Evolutionary conservation across 23 red algal species (phyloP).

Genomic region (Gracilaria domingensis): DNA sequence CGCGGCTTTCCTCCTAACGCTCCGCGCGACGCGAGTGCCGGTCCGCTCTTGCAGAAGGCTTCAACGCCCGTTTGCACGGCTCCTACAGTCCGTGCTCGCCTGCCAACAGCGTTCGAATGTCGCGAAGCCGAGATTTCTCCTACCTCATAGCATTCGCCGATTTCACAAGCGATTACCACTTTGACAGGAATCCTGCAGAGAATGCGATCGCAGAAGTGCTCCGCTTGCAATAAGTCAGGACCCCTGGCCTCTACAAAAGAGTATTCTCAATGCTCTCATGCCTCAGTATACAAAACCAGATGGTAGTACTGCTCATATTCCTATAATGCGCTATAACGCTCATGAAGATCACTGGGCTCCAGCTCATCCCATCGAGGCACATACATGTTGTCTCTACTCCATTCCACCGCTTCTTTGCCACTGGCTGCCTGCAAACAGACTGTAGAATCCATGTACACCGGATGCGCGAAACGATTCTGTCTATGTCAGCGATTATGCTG

Average conservation of each 20-base stretch:
- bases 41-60: background rate
- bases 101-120: too few species aligned
- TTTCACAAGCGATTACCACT: too few species aligned
- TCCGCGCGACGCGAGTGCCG: conserved; percentile 57
- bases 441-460: conserved; percentile 30
- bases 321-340: conserved; percentile 27
- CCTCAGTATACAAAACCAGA: conserved; percentile 65
- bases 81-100: too few species aligned
- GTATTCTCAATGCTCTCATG: conserved; percentile 31
- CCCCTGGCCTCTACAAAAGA: background rate
- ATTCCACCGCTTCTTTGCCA: conserved; percentile 42
- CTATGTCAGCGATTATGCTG: conserved; percentile 59
- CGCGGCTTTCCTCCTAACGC: conserved; percentile 60
- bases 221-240: too few species aligned
- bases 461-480: conserved; percentile 14
- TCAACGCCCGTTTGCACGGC: too few species aligned
- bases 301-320: conserved; percentile 49
- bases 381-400: conserved; percentile 7
- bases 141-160: too few species aligned
- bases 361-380: conserved; percentile 24
- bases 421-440: conserved; percentile 5
- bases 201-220: too few species aligned
- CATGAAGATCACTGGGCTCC: conserved; percentile 35
- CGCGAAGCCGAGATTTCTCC: too few species aligned
- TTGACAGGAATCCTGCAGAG: too few species aligned